Conservation (phyloP, 495 filamentous ascomycete species). For the Usnea hakonensis region DNA sequence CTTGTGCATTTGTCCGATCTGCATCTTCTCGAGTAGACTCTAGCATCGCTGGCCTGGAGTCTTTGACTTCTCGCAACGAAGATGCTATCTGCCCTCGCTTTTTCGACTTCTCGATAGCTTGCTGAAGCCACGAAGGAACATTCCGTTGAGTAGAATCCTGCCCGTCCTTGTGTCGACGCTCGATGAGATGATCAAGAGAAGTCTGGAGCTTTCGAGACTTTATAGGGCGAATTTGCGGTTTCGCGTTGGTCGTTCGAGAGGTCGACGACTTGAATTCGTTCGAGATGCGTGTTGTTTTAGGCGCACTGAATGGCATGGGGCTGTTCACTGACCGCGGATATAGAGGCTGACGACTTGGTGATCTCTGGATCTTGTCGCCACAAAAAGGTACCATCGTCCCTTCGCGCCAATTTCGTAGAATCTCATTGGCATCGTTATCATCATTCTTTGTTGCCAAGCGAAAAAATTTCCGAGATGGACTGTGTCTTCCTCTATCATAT, state of each 20-base stretch:
- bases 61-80: constrained; percentile 7
- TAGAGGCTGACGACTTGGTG: constrained; percentile 19
- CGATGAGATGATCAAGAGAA: constrained; percentile 1
- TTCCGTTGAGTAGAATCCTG: no score
- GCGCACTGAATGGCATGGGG: background rate
- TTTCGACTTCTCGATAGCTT: background rate
- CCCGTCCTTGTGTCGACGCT: background rate
- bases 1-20: constrained; percentile 13
- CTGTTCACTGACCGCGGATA: constrained; percentile 31
- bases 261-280: background rate
- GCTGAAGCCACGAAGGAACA: background rate
- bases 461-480: constrained; percentile 68
- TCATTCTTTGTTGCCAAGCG: constrained; percentile 62
- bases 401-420: constrained; percentile 66
- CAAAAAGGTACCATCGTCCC: constrained; percentile 53
- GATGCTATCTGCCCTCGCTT: constrained; percentile 13
- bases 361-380: constrained; percentile 22
- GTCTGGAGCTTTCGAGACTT: constrained; percentile 16
- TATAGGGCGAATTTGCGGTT: background rate
- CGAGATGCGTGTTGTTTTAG: background rate
- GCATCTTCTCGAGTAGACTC: constrained; percentile 16
- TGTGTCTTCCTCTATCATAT: constrained; percentile 58
- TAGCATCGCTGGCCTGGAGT: constrained; percentile 25
- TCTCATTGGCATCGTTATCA: constrained; percentile 62
- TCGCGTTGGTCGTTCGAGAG: background rate